Base-by-base conservation (phyloP, 345 rosid species). In the Hibiscus mutabilis region DNA sequence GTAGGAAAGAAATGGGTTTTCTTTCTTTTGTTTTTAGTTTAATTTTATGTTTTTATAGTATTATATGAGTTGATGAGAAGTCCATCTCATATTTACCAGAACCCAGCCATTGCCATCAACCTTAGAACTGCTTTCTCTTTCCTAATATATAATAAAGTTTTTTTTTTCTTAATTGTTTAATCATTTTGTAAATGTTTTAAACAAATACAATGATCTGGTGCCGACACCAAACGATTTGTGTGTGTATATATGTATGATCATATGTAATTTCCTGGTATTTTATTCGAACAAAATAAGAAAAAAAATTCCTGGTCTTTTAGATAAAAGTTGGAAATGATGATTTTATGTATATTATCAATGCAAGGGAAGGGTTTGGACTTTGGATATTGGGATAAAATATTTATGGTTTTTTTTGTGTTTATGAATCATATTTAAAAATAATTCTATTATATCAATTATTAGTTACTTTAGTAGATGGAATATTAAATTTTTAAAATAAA, bases 1-100 rank as follows among this genome's bases (percentile, higher is more conserved):
- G 59, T 18, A 12, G 6, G 14, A 51, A 77, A 72, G 66, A 68
- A 77, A 74, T 37, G 72, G 66, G 65, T 31, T 69, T 57, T 60
- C 19, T 11, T 25, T 18, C 4, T 13, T 2, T 27, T 14, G 1
- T 58, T 35, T 35, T 62, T 3, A 4, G 40, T 33, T 61, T n/a
- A 33, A 33, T 18, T 37, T 19, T 18, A 42, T 19, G 52, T 19
- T 64, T 64, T 18, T 4, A 4, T 18, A 2, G 14, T 33, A 60
- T 35, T 18, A 13, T 63, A 40, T 63, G 55, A 6, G 22, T 65
- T 42, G 69, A 44, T 65, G 69, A 44, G 69, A 65, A 14, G 55
- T 65, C 51, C 69, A 40, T 5, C 31, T 64, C 68, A 40, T 40
- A 42, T 6, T n/a, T 19, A 65, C 69, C 69, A 44, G 55, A 65